Conservation (phyloP, 768 basidiomycete species). For the Brasilioporus rufonigricans region DNA sequence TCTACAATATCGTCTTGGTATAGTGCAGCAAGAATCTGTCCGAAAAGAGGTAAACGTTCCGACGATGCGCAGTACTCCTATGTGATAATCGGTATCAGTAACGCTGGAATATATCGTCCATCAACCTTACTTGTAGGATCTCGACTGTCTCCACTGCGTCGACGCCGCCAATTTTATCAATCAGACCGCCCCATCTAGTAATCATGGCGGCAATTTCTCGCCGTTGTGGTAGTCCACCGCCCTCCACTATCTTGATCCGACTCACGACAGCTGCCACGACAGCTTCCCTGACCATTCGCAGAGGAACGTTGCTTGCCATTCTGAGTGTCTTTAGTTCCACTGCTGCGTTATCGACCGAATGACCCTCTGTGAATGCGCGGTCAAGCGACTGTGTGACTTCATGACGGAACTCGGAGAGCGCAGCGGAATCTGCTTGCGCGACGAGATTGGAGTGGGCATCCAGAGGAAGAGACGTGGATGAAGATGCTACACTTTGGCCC, state of each 20-base stretch:
- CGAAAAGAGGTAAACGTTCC: constrained; percentile 69
- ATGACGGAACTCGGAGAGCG: constrained; percentile 65
- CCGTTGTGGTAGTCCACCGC: constrained; percentile 56
- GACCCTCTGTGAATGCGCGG: constrained; percentile 88
- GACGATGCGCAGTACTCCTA: constrained; percentile 68
- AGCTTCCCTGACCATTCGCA: constrained; percentile 81
- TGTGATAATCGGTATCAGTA: not conserved
- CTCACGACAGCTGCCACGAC: constrained; percentile 85
- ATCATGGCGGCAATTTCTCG: constrained; percentile 63
- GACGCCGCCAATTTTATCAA: constrained; percentile 77
- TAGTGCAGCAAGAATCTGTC: constrained; percentile 77
- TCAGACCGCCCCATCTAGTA: constrained; percentile 77
- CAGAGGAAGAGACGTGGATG: constrained; percentile 46
- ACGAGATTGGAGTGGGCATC: constrained; percentile 38
- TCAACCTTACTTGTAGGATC: constrained; percentile 62
- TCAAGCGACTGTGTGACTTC: constrained; percentile 86
- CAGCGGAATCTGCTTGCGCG: constrained; percentile 41
- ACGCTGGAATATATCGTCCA: not conserved
- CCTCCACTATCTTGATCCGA: constrained; percentile 60
- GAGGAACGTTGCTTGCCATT: constrained; percentile 93
- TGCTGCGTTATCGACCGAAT: constrained; percentile 88
- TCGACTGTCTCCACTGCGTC: constrained; percentile 80
- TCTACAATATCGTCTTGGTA: constrained; percentile 93
- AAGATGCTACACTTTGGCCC: constrained; percentile 39
- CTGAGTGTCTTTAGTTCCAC: constrained; percentile 95